Conservation (phyloP, 2,329 filamentous ascomycete genomes). For the Penicillium psychrosexuale region DNA sequence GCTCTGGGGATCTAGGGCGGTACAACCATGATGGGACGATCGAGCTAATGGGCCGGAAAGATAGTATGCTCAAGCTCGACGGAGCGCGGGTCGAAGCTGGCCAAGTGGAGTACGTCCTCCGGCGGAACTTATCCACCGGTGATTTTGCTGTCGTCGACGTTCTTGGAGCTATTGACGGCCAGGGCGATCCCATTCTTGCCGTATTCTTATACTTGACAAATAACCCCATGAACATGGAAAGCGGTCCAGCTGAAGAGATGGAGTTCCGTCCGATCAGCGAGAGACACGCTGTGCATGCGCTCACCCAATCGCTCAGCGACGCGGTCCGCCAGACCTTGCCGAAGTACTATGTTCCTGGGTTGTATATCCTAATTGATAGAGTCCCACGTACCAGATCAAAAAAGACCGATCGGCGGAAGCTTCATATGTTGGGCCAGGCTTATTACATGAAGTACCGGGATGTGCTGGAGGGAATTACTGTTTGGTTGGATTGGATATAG, state of each 20-base stretch:
- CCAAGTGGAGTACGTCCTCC: constrained; percentile 24
- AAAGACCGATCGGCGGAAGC: constrained; percentile 23
- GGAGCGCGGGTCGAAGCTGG: constrained; percentile 22
- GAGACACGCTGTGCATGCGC: constrained; percentile 2
- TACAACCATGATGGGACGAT: constrained; percentile 23
- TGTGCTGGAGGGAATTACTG: constrained; percentile 12
- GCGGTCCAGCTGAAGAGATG: constrained; percentile 12
- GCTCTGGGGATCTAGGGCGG: constrained; percentile 26
- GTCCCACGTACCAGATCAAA: constrained; percentile 25
- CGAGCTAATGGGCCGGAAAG: constrained; percentile 29
- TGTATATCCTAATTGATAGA: constrained; percentile 20
- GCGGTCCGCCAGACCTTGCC: constrained; percentile 15
- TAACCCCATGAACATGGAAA: constrained; percentile 15
- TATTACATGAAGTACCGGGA: constrained; percentile 18
- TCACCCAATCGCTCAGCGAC: constrained; percentile 9
- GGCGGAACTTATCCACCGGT: constrained; percentile 5
- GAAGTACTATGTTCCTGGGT: constrained; percentile 17
- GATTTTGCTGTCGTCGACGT: constrained; percentile 20
- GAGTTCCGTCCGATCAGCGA: constrained; percentile 12
- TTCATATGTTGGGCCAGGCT: constrained; percentile 19
- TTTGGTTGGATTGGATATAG: constrained; percentile 13
- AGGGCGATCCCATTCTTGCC: constrained; percentile 13
- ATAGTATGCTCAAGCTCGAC: constrained; percentile 27
- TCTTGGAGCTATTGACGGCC: constrained; percentile 17
- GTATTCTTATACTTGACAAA: constrained; percentile 17